Conservation (phyloP, 345 rosid species). For the Ceriops tagal region DNA sequence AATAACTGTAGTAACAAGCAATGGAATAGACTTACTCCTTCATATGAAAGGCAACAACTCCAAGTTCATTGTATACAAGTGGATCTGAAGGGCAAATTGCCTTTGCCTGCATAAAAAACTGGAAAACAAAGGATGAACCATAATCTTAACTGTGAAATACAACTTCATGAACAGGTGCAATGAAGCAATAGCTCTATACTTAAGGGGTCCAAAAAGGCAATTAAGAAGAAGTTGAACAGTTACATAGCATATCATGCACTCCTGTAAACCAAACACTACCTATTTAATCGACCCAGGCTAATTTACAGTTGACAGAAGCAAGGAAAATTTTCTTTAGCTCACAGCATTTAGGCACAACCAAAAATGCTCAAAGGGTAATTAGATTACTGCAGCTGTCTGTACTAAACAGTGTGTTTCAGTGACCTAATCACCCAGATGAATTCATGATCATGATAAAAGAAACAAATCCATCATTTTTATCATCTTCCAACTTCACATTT, state of each 20-base stretch:
- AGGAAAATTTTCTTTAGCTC: not conserved
- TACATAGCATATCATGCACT: too few relatives aligned
- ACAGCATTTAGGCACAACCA: not conserved
- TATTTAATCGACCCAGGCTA: not conserved
- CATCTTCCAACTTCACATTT: not conserved
- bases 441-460: not conserved
- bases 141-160: not conserved
- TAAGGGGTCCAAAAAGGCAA: not conserved
- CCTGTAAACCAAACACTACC: too few relatives aligned
- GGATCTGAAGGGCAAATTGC: constrained; percentile 89
- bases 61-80: constrained; percentile 90
- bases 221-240: too few relatives aligned
- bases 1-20: not conserved
- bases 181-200: too few relatives aligned
- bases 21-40: constrained; percentile 63
- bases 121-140: constrained; percentile 23
- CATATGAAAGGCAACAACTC: constrained; percentile 95
- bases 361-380: not conserved
- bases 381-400: not conserved
- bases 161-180: too few relatives aligned
- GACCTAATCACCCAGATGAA: not conserved
- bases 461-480: not conserved
- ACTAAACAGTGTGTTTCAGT: not conserved
- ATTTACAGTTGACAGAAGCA: not conserved
- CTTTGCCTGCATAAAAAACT: constrained; percentile 97